Evolutionary conservation across 2,329 filamentous ascomycete species (phyloP).

Genomic region (Sphaerostilbella broomeana): DNA sequence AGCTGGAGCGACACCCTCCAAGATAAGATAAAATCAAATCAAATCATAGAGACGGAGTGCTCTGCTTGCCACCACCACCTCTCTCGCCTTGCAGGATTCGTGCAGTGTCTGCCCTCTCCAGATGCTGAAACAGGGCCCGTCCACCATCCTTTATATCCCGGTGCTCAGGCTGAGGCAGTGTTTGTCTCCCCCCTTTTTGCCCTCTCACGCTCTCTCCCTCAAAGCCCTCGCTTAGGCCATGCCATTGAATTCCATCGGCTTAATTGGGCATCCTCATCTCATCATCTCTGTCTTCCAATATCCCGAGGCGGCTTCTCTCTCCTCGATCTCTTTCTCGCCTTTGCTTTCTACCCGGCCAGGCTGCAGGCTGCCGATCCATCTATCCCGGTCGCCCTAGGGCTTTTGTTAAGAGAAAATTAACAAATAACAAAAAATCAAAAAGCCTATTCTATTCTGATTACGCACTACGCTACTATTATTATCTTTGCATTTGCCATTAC

Average conservation of each 20-base stretch:
- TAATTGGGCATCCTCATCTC: too few relatives aligned
- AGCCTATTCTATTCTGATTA: background rate
- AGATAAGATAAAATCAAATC: too few relatives aligned
- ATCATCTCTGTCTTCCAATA: too few relatives aligned
- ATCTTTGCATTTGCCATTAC: background rate
- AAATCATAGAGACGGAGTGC: too few relatives aligned
- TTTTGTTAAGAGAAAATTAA: too few relatives aligned
- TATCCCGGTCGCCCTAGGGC: slow-evolving; percentile 4
- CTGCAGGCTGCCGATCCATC: slow-evolving; percentile 12
- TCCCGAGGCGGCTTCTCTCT: too few relatives aligned
- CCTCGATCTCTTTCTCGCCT: slow-evolving; percentile 9
- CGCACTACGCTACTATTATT: background rate
- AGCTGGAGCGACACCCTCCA: too few relatives aligned
- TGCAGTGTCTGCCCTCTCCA: slow-evolving; percentile 7
- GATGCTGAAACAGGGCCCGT: slow-evolving; percentile 14
- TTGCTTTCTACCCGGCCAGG: slow-evolving; percentile 11
- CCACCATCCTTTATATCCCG: slow-evolving; percentile 6
- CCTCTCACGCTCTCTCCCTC: slow-evolving; percentile 2
- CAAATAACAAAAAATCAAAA: too few relatives aligned
- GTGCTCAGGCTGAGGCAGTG: slow-evolving; percentile 11
- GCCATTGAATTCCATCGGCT: background rate
- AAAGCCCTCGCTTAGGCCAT: slow-evolving; percentile 4
- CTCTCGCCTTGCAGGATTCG: slow-evolving; percentile 5
- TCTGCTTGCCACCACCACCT: too few relatives aligned
- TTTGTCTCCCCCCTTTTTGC: too few relatives aligned